These are phyloP conservation scores for Tolypocladium paradoxum DNA, from an alignment of 2,329 filamentous ascomycete genomes.

Conservation along the genomic window DNA sequence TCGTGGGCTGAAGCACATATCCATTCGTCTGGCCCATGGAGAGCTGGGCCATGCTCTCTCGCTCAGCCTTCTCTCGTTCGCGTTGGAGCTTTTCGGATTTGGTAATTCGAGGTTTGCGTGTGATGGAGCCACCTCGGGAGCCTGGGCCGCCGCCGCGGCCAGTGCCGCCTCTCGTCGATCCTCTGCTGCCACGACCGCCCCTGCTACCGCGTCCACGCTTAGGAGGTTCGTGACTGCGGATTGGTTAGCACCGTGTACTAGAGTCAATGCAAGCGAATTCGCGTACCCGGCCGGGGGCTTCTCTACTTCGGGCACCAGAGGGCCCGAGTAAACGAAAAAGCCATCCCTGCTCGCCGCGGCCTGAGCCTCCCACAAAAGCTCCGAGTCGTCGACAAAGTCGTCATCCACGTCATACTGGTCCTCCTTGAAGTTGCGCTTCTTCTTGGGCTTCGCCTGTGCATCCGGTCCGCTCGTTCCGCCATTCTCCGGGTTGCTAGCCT, in stretches of 20 bases:
- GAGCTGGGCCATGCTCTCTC: constrained; percentile 42
- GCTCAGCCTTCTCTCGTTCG: constrained; percentile 70
- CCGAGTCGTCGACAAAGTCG: constrained; percentile 85
- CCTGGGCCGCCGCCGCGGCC: constrained; percentile 48
- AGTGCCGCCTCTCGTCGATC: constrained; percentile 45
- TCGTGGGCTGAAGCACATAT: constrained; percentile 26
- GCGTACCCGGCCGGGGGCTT: constrained; percentile 51
- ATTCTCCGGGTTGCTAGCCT: constrained; percentile 85
- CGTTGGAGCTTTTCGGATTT: constrained; percentile 76
- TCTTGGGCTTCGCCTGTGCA: constrained; percentile 55
- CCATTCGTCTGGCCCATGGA: constrained; percentile 25
- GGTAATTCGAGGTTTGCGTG: constrained; percentile 73
- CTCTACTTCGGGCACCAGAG: constrained; percentile 76
- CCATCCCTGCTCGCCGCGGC: constrained; percentile 90
- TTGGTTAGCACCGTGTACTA: constrained; percentile 21
- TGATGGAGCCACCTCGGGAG: constrained; percentile 63
- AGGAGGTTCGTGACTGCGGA: constrained; percentile 54
- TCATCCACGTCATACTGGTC: constrained; percentile 79
- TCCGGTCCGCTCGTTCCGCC: constrained; percentile 51
- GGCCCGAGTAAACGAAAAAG: constrained; percentile 96
- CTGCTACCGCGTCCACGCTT: constrained; percentile 53
- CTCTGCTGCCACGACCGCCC: constrained; percentile 45
- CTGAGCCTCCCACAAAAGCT: constrained; percentile 90
- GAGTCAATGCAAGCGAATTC: neutral
- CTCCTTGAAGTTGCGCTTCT: constrained; percentile 70